Evolutionary conservation across 176 grass and related monocot species (phyloP).

Genomic region (Rhipidocladum racemiflorum): DNA sequence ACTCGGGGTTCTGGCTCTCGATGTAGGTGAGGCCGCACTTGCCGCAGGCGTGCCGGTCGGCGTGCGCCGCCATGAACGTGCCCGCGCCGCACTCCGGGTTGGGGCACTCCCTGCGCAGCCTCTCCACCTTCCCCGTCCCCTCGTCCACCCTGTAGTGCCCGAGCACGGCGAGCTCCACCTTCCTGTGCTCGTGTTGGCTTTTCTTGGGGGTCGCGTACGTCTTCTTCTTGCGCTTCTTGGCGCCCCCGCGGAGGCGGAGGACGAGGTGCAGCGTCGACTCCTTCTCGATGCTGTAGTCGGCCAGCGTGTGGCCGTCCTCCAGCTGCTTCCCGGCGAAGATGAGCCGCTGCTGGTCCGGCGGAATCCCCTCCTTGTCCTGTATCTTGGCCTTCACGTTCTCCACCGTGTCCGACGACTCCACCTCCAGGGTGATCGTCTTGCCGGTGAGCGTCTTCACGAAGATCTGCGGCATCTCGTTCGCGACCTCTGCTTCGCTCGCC

Average conservation of each 20-base stretch:
- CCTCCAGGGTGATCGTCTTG: constrained; percentile 64
- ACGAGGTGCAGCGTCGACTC: constrained; percentile 55
- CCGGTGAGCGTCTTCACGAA: constrained; percentile 20
- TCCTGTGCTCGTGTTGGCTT: constrained; percentile 33
- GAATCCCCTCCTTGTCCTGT: too few species aligned
- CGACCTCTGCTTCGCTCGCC: not conserved
- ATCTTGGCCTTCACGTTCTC: too few species aligned
- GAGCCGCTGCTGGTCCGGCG: constrained; percentile 72
- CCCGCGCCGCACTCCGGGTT: too few species aligned
- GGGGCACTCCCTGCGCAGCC: constrained; percentile 15
- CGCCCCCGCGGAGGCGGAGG: constrained; percentile 49
- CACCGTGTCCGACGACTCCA: too few species aligned
- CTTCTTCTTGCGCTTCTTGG: constrained; percentile 80
- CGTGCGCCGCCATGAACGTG: constrained; percentile 6
- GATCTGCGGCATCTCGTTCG: constrained; percentile 10
- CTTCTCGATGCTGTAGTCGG: constrained; percentile 88
- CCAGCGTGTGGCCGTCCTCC: constrained; percentile 69
- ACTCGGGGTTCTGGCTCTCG: not conserved
- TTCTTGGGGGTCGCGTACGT: constrained; percentile 57
- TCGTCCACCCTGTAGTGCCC: constrained; percentile 41
- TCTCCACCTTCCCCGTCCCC: constrained; percentile 25
- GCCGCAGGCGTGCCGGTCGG: constrained; percentile 25
- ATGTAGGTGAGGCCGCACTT: constrained; percentile 36
- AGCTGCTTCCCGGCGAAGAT: constrained; percentile 84
- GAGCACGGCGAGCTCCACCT: constrained; percentile 37